Evolutionary conservation across 352 stramenopile genomes (phyloP).

Genomic region (Phytophthora ohioensis): DNA sequence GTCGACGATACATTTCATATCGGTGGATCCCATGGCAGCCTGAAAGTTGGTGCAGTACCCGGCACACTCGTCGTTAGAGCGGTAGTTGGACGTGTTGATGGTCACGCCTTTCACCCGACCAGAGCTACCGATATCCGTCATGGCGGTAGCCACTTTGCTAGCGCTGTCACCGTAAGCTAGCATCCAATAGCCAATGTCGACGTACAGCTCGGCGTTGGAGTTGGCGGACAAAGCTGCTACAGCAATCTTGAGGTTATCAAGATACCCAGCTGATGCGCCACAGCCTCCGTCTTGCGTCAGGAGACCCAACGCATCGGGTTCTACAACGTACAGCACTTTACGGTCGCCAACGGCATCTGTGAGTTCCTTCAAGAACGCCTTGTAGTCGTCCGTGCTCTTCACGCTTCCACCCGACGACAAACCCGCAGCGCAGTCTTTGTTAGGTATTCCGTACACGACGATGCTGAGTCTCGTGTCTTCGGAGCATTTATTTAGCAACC

Average conservation of each 20-base stretch:
- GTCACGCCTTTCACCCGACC: conserved; percentile 61
- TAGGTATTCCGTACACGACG: conserved; percentile 78
- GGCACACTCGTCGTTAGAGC: conserved; percentile 50
- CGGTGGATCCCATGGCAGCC: conserved; percentile 42
- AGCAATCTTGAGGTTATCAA: conserved; percentile 58
- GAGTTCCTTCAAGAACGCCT: conserved; percentile 55
- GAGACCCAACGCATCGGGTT: conserved; percentile 68
- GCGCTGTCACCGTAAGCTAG: conserved; percentile 39
- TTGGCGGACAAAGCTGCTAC: conserved; percentile 56
- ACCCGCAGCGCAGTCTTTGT: conserved; percentile 72
- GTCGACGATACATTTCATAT: conserved; percentile 66
- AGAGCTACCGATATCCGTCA: conserved; percentile 46
- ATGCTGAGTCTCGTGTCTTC: conserved; percentile 50
- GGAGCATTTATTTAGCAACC: conserved; percentile 42
- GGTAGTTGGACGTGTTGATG: conserved; percentile 81
- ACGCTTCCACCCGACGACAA: conserved; percentile 54
- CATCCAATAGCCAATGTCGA: conserved; percentile 71
- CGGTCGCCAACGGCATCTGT: conserved; percentile 49
- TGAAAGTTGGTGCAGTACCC: conserved; percentile 59
- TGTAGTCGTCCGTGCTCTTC: conserved; percentile 53
- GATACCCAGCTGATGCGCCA: conserved; percentile 46
- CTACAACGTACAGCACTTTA: conserved; percentile 80
- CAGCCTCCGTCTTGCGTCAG: conserved; percentile 56
- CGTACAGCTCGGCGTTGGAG: conserved; percentile 70
- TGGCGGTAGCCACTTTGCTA: conserved; percentile 40